These are phyloP conservation scores for Teratosphaeria epicoccoides DNA, from an alignment of 2,329 filamentous ascomycete genomes.

Conservation along the genomic window DNA sequence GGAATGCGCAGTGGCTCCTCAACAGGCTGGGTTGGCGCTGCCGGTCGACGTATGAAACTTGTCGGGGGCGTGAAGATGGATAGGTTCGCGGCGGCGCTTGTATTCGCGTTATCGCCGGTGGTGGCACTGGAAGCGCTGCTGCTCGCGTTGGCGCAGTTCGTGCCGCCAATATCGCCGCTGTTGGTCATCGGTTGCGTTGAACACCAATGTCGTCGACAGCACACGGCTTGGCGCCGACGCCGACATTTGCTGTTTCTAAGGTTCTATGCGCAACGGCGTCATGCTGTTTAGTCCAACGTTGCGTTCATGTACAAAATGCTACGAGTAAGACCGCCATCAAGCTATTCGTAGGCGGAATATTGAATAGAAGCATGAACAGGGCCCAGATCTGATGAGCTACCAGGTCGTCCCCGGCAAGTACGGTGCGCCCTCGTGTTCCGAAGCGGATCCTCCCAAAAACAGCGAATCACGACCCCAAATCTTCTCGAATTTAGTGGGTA, in stretches of 20 bases:
- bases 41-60: neutral
- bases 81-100: constrained; percentile 1
- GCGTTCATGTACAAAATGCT: neutral
- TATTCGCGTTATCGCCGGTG: neutral
- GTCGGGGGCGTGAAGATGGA: constrained; percentile 9
- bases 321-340: neutral
- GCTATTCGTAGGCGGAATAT: neutral
- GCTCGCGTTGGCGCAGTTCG: neutral
- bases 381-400: neutral
- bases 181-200: neutral
- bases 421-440: no score
- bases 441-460: neutral
- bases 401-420: neutral
- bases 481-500: neutral
- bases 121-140: neutral
- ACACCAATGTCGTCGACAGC: neutral
- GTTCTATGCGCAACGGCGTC: neutral
- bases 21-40: neutral
- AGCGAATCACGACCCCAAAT: neutral
- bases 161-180: neutral
- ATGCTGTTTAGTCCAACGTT: neutral
- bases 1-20: neutral
- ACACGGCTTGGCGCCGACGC: neutral
- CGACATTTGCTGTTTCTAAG: neutral
- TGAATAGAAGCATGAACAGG: neutral